Conservation (phyloP, 2,329 filamentous ascomycete species). For the Nigrospora oryzae region DNA sequence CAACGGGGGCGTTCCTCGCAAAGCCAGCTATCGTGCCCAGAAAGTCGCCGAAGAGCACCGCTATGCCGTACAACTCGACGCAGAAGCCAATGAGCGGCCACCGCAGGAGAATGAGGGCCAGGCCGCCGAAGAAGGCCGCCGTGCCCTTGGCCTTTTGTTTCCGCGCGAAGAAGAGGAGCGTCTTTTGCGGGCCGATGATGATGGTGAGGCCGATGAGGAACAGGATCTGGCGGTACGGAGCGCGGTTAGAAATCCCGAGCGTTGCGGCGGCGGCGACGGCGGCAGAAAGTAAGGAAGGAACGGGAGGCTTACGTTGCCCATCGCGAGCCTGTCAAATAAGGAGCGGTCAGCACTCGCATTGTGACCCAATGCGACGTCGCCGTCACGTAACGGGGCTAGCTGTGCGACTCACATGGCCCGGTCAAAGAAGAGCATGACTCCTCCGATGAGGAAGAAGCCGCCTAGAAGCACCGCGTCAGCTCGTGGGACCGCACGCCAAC, state of each 20-base stretch:
- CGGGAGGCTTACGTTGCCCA: conserved; percentile 70
- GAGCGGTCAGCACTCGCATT: neutral
- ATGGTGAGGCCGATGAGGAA: conserved; percentile 95
- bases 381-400: too few species aligned
- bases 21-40: conserved; percentile 87
- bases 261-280: neutral
- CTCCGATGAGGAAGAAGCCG: conserved; percentile 88
- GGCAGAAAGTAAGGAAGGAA: conserved; percentile 4
- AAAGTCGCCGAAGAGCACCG: conserved; percentile 93
- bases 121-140: conserved; percentile 75
- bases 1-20: conserved; percentile 71
- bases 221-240: conserved; percentile 59
- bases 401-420: conserved; percentile 67
- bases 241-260: conserved; percentile 2
- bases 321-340: conserved; percentile 62
- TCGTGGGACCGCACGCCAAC: neutral
- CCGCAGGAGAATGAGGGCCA: conserved; percentile 75
- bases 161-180: conserved; percentile 86
- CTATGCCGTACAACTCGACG: conserved; percentile 86
- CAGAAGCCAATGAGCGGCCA: conserved; percentile 90
- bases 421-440: conserved; percentile 96
- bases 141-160: conserved; percentile 90
- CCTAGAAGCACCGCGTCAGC: conserved; percentile 41
- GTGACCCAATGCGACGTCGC: neutral
- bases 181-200: conserved; percentile 89